Base-by-base conservation (phyloP, 441 rosid genomes). In the Macaranga tanarius region DNA sequence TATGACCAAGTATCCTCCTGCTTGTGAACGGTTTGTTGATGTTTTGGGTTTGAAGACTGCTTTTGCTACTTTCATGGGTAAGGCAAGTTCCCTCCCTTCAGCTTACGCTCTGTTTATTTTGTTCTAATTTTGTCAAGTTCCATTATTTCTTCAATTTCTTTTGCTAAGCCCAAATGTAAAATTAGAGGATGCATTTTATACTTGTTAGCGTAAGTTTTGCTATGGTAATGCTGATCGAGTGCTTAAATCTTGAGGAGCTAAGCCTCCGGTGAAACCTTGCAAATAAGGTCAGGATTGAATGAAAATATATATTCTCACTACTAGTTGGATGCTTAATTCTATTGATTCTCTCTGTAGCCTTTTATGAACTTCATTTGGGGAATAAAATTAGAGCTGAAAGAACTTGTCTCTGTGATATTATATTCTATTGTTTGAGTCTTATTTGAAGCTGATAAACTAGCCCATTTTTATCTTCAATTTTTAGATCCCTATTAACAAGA, bases 61-160 rank as follows among this genome's bases (percentile, higher is more conserved):
- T 2, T 95, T 95, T 78, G 89, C 98, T 75, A 93, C 98, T 84
- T 95, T 92, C 90, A 95, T 95, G 99, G 98, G 99, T 88, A 92
- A 95, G 99, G 99, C 96, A 90, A 92, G 97, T 87, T 75, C 74
- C 75, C 75, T 61, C 44, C 48, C 74, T 76, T 76, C 52, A 31
- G 19, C 63, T 52, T 52, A 19, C 66, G 38, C 38, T 62, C 26
- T 23, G 62, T 65, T 17, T 34, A 61, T 71, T 23, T 23, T 20
- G 26, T 40, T 50, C 61, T 50, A 20, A 15, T 20, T 22, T 13
- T 51, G 25, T 61, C 51, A 7, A 44, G 40, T 50, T 0, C 22
- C 34, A 50, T 71, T 58, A 25, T 58, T 58, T 26, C 16, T 69
- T 42, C 23, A 45, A 47, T 28, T 59, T 60, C 38, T n/a, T 59